These are phyloP conservation scores for Wickerhamomyces rabaulensis DNA, from an alignment of 805 yeast genomes.

Conservation along the genomic window DNA sequence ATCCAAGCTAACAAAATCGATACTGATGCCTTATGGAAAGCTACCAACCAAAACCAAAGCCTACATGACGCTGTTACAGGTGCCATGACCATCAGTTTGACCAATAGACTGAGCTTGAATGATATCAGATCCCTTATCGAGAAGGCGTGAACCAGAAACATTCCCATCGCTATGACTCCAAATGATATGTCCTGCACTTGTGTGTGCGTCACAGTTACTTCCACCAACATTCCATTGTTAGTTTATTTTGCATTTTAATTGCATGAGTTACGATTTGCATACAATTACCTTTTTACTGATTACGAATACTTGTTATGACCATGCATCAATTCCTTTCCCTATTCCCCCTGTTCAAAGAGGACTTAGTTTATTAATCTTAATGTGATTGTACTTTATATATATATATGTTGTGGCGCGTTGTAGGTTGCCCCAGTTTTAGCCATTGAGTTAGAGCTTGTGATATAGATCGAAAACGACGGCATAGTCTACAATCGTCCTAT, in stretches of 20 bases:
- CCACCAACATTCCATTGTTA: background rate
- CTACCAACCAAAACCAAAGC: constrained; percentile 27
- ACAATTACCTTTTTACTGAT: background rate
- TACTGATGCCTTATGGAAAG: constrained; percentile 35
- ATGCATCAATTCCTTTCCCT: background rate
- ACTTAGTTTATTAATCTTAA: background rate
- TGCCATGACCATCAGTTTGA: constrained; percentile 47
- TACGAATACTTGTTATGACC: background rate
- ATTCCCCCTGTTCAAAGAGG: background rate
- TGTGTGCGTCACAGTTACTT: no score
- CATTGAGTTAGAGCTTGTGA: no score
- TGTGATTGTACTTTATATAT: background rate
- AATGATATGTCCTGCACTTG: background rate
- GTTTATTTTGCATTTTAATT: background rate
- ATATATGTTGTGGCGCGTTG: no score
- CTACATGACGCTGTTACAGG: constrained; percentile 39
- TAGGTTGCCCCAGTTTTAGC: no score
- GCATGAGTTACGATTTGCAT: background rate
- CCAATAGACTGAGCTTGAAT: constrained; percentile 47
- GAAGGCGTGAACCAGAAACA: background rate
- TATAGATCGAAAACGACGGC: no score
- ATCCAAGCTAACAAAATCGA: constrained; percentile 66
- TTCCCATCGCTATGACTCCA: background rate
- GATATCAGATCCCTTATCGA: constrained; percentile 7
- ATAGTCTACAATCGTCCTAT: no score